These are phyloP conservation scores for Pyrus communis DNA, from an alignment of 306 rosid species.

Conservation along the genomic window DNA sequence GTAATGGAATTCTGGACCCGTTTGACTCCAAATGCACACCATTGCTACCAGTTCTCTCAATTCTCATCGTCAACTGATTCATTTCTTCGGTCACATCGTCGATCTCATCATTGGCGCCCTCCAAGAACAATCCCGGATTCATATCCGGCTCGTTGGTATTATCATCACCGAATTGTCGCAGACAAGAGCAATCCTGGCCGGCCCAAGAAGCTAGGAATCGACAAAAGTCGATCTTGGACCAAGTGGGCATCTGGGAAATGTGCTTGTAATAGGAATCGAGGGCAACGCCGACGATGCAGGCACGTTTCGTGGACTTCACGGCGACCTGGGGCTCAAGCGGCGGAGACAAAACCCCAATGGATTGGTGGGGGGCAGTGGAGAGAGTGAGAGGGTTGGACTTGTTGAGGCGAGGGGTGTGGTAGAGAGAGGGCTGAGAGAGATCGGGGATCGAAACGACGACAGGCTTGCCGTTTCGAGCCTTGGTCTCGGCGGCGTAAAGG, in stretches of 20 bases:
- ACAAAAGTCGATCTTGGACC: slow-evolving; percentile 88
- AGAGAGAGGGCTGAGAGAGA: slow-evolving; percentile 82
- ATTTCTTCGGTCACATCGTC: slow-evolving; percentile 37
- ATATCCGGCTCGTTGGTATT: not conserved
- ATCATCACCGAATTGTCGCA: slow-evolving; percentile 29
- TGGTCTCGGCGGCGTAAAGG: slow-evolving; percentile 72
- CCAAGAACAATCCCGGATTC: slow-evolving; percentile 17
- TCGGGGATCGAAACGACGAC: slow-evolving; percentile 70
- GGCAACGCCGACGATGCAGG: slow-evolving; percentile 70
- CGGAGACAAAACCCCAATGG: slow-evolving; percentile 53
- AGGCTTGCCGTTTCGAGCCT: slow-evolving; percentile 75
- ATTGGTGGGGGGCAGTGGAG: not conserved
- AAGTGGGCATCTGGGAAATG: slow-evolving; percentile 93
- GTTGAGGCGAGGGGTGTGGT: slow-evolving; percentile 48
- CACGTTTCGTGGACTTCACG: slow-evolving; percentile 84
- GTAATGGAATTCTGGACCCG: slow-evolving; percentile 68
- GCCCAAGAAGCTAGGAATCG: slow-evolving; percentile 69
- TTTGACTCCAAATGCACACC: slow-evolving; percentile 19
- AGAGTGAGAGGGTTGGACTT: slow-evolving; percentile 1
- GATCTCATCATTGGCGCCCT: slow-evolving; percentile 22
- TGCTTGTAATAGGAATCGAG: slow-evolving; percentile 77
- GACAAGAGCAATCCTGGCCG: slow-evolving; percentile 74
- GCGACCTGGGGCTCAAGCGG: slow-evolving; percentile 78
- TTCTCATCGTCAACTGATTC: slow-evolving; percentile 25
- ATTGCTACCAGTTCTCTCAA: slow-evolving; percentile 24